These are phyloP conservation scores for Thraustochytrium striatum DNA, from an alignment of 352 stramenopile species.

Conservation along the genomic window DNA sequence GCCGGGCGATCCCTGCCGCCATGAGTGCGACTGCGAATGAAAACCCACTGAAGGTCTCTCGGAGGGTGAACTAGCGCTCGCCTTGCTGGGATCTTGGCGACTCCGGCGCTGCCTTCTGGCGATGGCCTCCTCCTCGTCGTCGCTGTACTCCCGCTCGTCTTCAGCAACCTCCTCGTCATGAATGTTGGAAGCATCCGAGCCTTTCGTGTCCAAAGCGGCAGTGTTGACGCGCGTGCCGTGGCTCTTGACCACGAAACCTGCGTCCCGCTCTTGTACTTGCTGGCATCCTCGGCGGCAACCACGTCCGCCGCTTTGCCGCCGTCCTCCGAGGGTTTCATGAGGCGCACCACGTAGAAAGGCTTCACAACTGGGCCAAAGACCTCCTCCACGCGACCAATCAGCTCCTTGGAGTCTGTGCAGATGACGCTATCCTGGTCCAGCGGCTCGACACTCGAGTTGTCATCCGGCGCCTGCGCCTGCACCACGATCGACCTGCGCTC, in stretches of 20 bases:
- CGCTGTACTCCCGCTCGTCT: slow-evolving; percentile 38
- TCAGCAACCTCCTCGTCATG: slow-evolving; percentile 36
- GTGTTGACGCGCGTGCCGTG: slow-evolving; percentile 32
- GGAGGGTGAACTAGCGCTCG: no score
- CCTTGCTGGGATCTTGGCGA: no score
- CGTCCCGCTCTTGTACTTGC: background rate
- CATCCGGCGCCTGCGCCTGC: background rate
- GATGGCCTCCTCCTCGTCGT: slow-evolving; percentile 27
- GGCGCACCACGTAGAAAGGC: slow-evolving; percentile 38
- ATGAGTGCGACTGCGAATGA: no score
- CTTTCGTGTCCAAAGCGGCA: slow-evolving; percentile 5
- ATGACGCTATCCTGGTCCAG: slow-evolving; percentile 38
- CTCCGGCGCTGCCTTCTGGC: no score
- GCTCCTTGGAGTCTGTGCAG: slow-evolving; percentile 12
- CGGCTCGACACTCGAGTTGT: background rate
- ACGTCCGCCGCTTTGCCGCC: background rate
- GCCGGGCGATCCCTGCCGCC: background rate
- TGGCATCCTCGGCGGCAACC: background rate
- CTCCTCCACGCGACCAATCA: slow-evolving; percentile 32
- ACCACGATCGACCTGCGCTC: background rate
- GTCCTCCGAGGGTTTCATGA: background rate
- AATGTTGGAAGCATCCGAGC: slow-evolving; percentile 21
- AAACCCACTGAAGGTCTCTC: no score
- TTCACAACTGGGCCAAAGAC: slow-evolving; percentile 41
- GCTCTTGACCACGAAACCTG: slow-evolving; percentile 14